Conservation (phyloP, 208 protist species). For the Wallacemonas sp. region DNA sequence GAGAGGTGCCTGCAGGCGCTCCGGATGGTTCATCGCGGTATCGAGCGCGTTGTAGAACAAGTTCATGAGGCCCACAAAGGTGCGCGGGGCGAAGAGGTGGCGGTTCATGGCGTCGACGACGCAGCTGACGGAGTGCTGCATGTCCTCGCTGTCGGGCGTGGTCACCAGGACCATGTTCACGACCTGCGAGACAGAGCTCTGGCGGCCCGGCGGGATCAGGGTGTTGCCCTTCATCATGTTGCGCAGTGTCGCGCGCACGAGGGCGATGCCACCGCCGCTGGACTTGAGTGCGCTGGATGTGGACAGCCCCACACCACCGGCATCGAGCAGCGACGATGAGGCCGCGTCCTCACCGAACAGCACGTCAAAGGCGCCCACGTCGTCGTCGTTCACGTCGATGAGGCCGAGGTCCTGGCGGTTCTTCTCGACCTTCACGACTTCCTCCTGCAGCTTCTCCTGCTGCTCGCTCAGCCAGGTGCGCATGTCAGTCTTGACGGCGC, state of each 20-base stretch:
- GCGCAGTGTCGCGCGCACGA: slow-evolving; percentile 44
- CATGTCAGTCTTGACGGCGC: slow-evolving; percentile 28
- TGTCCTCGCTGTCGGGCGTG: slow-evolving; percentile 24
- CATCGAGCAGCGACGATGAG: slow-evolving; percentile 35
- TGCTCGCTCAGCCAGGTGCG: slow-evolving; percentile 47
- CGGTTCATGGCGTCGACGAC: slow-evolving; percentile 48
- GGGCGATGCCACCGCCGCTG: slow-evolving; percentile 33
- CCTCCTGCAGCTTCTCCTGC: slow-evolving; percentile 29
- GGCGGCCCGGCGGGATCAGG: slow-evolving; percentile 42
- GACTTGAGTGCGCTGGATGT: slow-evolving; percentile 29
- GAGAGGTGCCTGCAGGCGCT: slow-evolving; percentile 10
- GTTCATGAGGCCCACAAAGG: slow-evolving; percentile 73
- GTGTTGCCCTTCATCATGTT: slow-evolving; percentile 48
- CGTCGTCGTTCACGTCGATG: slow-evolving; percentile 34
- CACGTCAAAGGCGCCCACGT: slow-evolving; percentile 43
- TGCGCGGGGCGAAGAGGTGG: slow-evolving; percentile 47
- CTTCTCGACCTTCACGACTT: slow-evolving; percentile 20
- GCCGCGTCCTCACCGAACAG: slow-evolving; percentile 43
- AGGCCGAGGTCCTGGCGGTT: slow-evolving; percentile 14
- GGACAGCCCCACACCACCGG: slow-evolving; percentile 30
- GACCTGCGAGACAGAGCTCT: slow-evolving; percentile 36
- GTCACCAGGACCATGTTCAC: slow-evolving; percentile 39
- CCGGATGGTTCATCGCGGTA: slow-evolving; percentile 41
- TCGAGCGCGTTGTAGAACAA: slow-evolving; percentile 66
- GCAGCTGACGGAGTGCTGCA: slow-evolving; percentile 43